Base-by-base conservation (phyloP, 306 rosid species). In the Vigna reflexopilosa region DNA sequence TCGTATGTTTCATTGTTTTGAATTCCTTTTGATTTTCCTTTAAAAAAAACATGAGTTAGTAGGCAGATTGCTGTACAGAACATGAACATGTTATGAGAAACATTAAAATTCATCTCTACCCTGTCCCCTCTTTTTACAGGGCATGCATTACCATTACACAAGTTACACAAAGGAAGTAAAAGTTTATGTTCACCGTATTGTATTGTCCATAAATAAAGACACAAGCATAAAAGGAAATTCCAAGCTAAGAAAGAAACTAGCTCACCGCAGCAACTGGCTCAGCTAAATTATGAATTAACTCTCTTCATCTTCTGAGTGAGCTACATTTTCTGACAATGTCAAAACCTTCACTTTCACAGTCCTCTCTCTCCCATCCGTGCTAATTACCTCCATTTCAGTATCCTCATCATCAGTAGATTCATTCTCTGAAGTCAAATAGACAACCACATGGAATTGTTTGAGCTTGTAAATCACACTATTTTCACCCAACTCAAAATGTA, bases 251-350 rank as follows among this genome's bases (percentile, higher is more conserved):
- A 83, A 83, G 26, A 85, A 78, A 14, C 42, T 19, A 48, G 47
- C 90, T 88, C 87, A 89, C 91, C 84, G 64, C 81, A 83, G 88
- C 70, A 72, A 83, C 81, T 73, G 81, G 79, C 56, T 42, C 65
- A 20, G 72, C 59, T 48, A 81, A 52, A 75, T 67, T 44, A 67
- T 72, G 82, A 63, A 38, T 88, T 83, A 86, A 54, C 85, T 78
- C 71, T 89, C 93, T 81, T 88, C 92, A 55, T 90, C 96, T 76
- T 86, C 93, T 1, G 79, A 81, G 14, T 16, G 72, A 32, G 68
- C 73, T 5, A 75, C 17, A 76, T 69, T 77, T 51, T 54, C 88
- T 68, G 89, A 70, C 71, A 72, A 51, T 36, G 83, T 66, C 52
- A 81, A 16, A 61, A 86, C 81, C 90, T 90, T 86, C 28, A 85